A percentile compares a stretch with the other conserved stretches of the same genome.
Conservation (phyloP, 2,329 filamentous ascomycete species). For the Didymella lethalis region DNA sequence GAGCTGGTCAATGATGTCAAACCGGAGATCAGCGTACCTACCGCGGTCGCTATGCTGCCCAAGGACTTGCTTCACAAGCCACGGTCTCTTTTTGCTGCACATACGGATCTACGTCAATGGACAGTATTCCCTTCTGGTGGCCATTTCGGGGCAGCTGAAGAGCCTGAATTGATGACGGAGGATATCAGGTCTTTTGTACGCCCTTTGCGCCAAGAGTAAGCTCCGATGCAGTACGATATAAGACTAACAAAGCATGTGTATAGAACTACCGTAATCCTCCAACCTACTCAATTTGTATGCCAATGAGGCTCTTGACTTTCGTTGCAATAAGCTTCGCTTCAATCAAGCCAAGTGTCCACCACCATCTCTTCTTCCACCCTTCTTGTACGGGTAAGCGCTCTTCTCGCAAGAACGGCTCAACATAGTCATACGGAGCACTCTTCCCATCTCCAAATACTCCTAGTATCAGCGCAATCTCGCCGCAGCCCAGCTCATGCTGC, state of each 20-base stretch:
- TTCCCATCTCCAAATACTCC: slow-evolving; percentile 19
- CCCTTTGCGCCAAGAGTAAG: not conserved
- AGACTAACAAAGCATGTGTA: not conserved
- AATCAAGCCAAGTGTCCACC: slow-evolving; percentile 23
- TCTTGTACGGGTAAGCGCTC: slow-evolving; percentile 22
- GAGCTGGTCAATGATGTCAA: not conserved
- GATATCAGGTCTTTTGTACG: not conserved
- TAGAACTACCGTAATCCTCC: not conserved
- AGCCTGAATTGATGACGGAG: not conserved
- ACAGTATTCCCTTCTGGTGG: not conserved
- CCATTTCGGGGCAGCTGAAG: not conserved
- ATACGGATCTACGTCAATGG: not conserved
- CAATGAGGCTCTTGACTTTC: slow-evolving; percentile 14
- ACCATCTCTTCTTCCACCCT: slow-evolving; percentile 19
- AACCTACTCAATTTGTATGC: slow-evolving; percentile 4
- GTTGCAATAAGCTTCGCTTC: slow-evolving; percentile 17
- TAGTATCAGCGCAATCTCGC: slow-evolving; percentile 19
- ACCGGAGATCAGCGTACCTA: not conserved
- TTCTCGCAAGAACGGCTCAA: slow-evolving; percentile 14
- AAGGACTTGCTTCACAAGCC: not conserved
- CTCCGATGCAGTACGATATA: not conserved
- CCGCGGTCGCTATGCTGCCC: not conserved
- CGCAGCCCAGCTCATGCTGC: slow-evolving; percentile 17
- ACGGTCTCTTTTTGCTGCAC: not conserved
- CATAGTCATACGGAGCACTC: slow-evolving; percentile 7